Evolutionary conservation across 2,329 filamentous ascomycete genomes (phyloP).

Genomic region (Didymella segeticola): DNA sequence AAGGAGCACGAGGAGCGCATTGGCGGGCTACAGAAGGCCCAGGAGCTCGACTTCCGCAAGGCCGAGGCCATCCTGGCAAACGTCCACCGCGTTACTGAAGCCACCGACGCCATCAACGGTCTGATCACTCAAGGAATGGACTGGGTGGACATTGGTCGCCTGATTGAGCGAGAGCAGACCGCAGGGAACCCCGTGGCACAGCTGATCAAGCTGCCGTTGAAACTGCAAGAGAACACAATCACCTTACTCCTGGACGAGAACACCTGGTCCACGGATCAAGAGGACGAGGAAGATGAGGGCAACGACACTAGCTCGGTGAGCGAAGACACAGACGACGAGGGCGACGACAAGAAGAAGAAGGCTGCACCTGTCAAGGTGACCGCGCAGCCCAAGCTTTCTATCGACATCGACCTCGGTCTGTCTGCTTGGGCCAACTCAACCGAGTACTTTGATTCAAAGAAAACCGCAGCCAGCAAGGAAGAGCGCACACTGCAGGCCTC

Average conservation of each 20-base stretch:
- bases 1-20: constrained; percentile 85
- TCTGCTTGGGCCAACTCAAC: constrained; percentile 89
- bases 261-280: constrained; percentile 67
- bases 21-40: constrained; percentile 80
- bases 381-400: constrained; percentile 60
- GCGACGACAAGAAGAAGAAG: constrained; percentile 58
- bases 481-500: constrained; percentile 86
- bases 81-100: constrained; percentile 87
- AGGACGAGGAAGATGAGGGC: constrained; percentile 64
- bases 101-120: constrained; percentile 88
- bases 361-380: constrained; percentile 43
- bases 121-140: constrained; percentile 96
- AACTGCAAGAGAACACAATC: constrained; percentile 86
- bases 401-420: constrained; percentile 85
- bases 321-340: constrained; percentile 66
- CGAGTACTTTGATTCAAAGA: constrained; percentile 91
- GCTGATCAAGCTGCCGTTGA: constrained; percentile 85
- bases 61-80: constrained; percentile 92
- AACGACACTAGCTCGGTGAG: constrained; percentile 70
- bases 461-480: constrained; percentile 82
- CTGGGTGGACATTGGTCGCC: constrained; percentile 87
- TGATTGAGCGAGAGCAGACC: constrained; percentile 87
- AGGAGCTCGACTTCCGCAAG: constrained; percentile 84
- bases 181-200: constrained; percentile 83
- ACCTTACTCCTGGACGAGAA: constrained; percentile 80